These are phyloP conservation scores for Spathaspora girioi DNA, from an alignment of 805 yeast species.

Conservation along the genomic window DNA sequence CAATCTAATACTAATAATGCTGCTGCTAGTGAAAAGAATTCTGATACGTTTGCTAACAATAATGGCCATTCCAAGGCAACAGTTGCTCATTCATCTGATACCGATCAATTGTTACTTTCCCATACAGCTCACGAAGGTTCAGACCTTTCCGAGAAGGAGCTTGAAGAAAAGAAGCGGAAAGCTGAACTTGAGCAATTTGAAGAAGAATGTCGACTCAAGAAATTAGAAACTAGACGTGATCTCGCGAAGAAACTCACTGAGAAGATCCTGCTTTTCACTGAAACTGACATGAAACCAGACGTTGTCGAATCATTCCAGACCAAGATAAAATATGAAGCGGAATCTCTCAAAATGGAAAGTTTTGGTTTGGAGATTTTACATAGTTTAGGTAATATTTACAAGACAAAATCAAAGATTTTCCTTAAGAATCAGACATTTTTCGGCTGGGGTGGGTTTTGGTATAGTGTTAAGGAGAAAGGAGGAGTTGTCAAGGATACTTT, in stretches of 20 bases:
- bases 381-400: conserved; percentile 66
- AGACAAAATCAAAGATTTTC: conserved; percentile 60
- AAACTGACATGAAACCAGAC: conserved; percentile 43
- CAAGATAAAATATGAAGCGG: conserved; percentile 78
- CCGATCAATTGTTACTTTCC: conserved; percentile 2
- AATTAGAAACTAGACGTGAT: conserved; percentile 60
- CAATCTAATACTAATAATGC: background rate
- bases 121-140: conserved; percentile 3
- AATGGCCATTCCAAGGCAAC: background rate
- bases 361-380: conserved; percentile 82
- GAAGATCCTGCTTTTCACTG: conserved; percentile 41
- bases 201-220: conserved; percentile 68
- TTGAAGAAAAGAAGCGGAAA: conserved; percentile 42
- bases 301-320: conserved; percentile 49
- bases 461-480: conserved; percentile 69
- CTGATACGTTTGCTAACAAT: background rate
- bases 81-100: background rate
- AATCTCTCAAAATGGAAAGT: conserved; percentile 74
- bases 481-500: conserved; percentile 70
- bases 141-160: conserved; percentile 27
- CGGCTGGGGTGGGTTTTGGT: conserved; percentile 68
- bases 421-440: conserved; percentile 60
- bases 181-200: conserved; percentile 64
- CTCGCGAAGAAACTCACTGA: conserved; percentile 54
- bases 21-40: background rate